Base-by-base conservation (phyloP, 2,329 filamentous ascomycete species). In the Pezicula neosporulosa region DNA sequence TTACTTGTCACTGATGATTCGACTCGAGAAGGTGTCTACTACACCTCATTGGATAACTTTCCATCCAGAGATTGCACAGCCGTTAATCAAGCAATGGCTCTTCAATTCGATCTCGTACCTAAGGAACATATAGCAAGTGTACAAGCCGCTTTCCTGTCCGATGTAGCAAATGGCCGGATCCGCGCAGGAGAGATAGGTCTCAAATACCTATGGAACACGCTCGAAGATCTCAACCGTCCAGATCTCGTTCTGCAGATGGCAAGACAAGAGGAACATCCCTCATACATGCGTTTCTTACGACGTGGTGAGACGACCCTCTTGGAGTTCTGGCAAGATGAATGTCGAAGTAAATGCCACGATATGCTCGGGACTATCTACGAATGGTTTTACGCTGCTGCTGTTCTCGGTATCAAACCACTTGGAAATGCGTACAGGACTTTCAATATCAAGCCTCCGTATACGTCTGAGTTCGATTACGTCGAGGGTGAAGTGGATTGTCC, bases 281-380 rank as follows among this genome's bases (percentile, higher is more conserved):
- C 68, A 0, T 77, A 76, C 9, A 39, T 39, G 15, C 37, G 37
- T 4, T 76, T 77, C 56, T 55, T 77, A 2, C 63, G 72, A 1
- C 64, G 68, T 2, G 73, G 73, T 0, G 74, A 76, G 54, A 74
- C 72, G 2, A 74, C 68, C 0, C 59, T 74, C 3, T 61, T 69
- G 10, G 72, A 74, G 54, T 74, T 74, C 47, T 74, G 70, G 71
- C 70, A 73, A 55, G 69, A 73, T 43, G 66, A 67, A 8, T 74
- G 71, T 58, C 63, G 71, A 18, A 69, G 65, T 15, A 75, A 74
- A 56, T 73, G 73, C 44, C 73, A 77, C 55, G 73, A 76, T 55
- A 75, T 77, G 72, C 63, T 76, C 6, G 73, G 73, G 0, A 75
- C 71, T 0, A 74, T 76, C 30, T 74, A 75, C 41, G 73, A 76